phyloP scores from a whole-genome alignment of 192 early-diverging fungal species.

The Umbelopsis ramanniana region DNA sequence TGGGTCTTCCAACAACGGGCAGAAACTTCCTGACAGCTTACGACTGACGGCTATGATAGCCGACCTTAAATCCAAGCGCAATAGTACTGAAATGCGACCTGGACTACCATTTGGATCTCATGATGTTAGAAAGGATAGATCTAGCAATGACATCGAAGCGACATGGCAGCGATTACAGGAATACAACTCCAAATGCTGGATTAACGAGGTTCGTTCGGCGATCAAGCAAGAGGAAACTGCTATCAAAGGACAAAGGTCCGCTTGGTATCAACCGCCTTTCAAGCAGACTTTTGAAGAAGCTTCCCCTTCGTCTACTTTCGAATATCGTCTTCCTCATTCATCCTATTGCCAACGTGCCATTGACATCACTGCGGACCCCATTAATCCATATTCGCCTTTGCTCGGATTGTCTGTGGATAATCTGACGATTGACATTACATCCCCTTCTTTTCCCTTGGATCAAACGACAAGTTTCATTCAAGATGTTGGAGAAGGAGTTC shows the following conservation, averaged over 20 bases:
- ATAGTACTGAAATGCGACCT: background rate
- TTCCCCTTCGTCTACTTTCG: background rate
- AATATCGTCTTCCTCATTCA: background rate
- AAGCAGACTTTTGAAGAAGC: background rate
- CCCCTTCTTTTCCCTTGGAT: conserved; percentile 20
- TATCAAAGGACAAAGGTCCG: background rate
- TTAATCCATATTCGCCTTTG: conserved; percentile 26
- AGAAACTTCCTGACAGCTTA: conserved; percentile 7
- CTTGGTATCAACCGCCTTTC: background rate
- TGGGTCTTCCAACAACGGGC: background rate
- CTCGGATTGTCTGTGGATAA: conserved; percentile 26
- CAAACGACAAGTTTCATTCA: conserved; percentile 33
- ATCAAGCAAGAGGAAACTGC: background rate
- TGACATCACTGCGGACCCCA: conserved; percentile 1
- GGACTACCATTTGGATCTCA: background rate
- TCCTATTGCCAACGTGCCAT: background rate
- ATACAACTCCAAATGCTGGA: conserved; percentile 34
- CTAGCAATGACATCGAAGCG: conserved; percentile 14
- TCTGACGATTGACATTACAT: conserved; percentile 7
- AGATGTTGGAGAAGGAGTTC: conserved; percentile 38
- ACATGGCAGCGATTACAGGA: conserved; percentile 26
- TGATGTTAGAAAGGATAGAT: background rate
- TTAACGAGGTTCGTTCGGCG: conserved; percentile 26
- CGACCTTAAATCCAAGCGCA: background rate
- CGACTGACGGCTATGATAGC: background rate